Evolutionary conservation across 192 early-diverging fungal genomes (phyloP), one percentile per base, ranked within the genome.

Genomic region (Gryganskiella cystojenkinii): DNA sequence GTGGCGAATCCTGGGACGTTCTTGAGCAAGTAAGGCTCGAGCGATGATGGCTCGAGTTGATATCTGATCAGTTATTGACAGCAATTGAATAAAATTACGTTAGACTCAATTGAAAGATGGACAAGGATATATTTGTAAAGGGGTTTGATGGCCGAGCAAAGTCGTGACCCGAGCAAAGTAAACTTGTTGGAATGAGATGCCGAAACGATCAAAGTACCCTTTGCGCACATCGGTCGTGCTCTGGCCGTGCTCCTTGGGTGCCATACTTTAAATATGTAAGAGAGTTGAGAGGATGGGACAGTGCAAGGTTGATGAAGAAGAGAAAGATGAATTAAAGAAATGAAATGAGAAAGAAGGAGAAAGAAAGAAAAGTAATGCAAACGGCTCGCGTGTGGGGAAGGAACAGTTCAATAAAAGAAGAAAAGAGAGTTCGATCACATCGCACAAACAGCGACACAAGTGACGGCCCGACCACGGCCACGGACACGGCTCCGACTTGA

Each of bases 1-100:
- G 71, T 57, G 19, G 61, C 78, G 17, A 95, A 80, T 17, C 74
- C 79, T 42, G 88, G 75, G 33, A 92, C 80, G 42, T 80, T 67
- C 20, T 80, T 62, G 15, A 45, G 20, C 15, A 96, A 86, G 69
- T 91, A 96, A 3, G 61, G 60, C 33, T 87, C 85, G 6, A 98
- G 86, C 40, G 57, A 80, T 11, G 34, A 43, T 0, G 82, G 56
- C 71, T 98, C 87, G 42, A 94, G 75, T 70, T 90, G 88, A 51
- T 76, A 76, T 44, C 73, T 76, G 34, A 13, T n/a, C 17, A 3
- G 15, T 7, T 3, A 14, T 3, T 20, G 20, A 5, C n/a, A n/a
- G n/a, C n/a, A n/a, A n/a, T n/a, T 1, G 19, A 43, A 42, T 27
- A 4, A 24, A 13, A 22, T 17, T 11, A 14, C 37, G 31, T 44